Percentiles rank a stretch among this genome's conserved stretches.
Conservation (phyloP, 495 filamentous ascomycete genomes). For the Penicillium egyptiacum region DNA sequence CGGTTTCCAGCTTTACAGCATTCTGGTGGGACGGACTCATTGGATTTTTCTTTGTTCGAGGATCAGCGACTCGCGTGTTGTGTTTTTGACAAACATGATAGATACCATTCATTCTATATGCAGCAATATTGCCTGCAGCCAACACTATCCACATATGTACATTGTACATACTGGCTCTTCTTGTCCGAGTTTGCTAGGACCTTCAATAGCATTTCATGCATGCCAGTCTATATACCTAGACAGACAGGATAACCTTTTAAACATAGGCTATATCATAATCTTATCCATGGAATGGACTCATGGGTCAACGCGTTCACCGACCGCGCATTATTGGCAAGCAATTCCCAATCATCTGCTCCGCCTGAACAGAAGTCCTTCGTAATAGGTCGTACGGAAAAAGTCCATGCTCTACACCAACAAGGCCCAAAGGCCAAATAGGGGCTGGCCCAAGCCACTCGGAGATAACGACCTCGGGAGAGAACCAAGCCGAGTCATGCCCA, state of each 20-base stretch:
- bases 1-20: constrained; percentile 8
- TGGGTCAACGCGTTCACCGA: background rate
- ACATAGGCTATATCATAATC: background rate
- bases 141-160: background rate
- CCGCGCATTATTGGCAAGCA: background rate
- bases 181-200: background rate
- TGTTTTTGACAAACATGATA: constrained; percentile 25
- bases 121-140: constrained; percentile 1
- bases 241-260: background rate
- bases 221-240: background rate
- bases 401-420: background rate
- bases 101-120: constrained; percentile 26
- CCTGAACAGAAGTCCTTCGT: background rate
- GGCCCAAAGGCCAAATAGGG: background rate
- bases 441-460: constrained; percentile 3
- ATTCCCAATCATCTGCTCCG: background rate
- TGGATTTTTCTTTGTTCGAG: constrained; percentile 8
- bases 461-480: background rate
- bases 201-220: background rate
- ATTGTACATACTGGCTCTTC: background rate
- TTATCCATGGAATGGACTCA: background rate
- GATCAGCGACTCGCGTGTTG: constrained; percentile 15
- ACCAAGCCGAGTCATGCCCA: too few species aligned
- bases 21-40: background rate
- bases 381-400: background rate